phyloP scores from a whole-genome alignment of 257 asterid genomes.

The Nicotiana tabacum region DNA sequence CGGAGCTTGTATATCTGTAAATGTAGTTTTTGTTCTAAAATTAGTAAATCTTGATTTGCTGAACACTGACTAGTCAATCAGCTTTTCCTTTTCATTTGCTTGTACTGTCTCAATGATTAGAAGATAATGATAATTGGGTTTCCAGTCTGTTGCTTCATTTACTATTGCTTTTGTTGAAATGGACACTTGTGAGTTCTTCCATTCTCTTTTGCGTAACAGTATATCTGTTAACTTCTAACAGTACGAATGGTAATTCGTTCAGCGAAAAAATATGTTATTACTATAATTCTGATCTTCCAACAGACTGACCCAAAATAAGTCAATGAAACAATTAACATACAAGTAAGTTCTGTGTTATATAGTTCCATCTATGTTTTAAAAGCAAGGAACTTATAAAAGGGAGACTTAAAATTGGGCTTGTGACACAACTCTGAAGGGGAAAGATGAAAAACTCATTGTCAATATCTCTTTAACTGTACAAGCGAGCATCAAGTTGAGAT shows the following conservation, averaged over 20 bases:
- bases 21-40: slow-evolving; percentile 5
- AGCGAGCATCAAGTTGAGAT: slow-evolving; percentile 45
- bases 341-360: too few relatives aligned
- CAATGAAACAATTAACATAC: neutral
- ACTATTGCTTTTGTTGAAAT: neutral
- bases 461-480: too few relatives aligned
- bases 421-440: too few relatives aligned
- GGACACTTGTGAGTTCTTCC: neutral
- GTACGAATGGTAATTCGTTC: neutral
- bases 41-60: neutral
- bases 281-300: neutral
- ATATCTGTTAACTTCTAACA: neutral
- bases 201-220: neutral
- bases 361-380: too few relatives aligned
- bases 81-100: neutral
- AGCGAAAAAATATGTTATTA: too few relatives aligned
- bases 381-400: too few relatives aligned
- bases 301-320: neutral
- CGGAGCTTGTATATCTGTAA: slow-evolving; percentile 5
- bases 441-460: too few relatives aligned
- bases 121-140: neutral
- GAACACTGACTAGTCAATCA: neutral
- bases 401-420: too few relatives aligned
- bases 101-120: slow-evolving; percentile 1
- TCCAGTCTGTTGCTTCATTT: neutral